Evolutionary conservation across 768 basidiomycete species (phyloP), one percentile per base, ranked within the genome.

Genomic region (Leccinum obscurum): DNA sequence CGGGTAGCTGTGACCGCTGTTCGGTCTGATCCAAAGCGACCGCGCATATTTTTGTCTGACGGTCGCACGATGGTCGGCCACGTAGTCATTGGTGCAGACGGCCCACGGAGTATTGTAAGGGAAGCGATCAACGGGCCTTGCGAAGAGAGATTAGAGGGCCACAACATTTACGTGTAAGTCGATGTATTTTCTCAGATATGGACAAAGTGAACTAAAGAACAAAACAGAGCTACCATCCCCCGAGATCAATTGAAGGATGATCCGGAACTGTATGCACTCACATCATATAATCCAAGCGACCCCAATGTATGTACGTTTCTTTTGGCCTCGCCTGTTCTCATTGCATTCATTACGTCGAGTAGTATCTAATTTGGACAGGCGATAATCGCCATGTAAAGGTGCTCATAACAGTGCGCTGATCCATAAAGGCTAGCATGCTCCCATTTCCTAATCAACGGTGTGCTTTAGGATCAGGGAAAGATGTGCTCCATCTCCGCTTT

Each of bases 21-120:
- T 10, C 67, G 69, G 17, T 62, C 75, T 9, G 72, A 77, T 15
- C 63, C 73, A 30, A 58, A 58, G 30, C 61, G 61, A 2, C 70
- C 72, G 3, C 67, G 72, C 5, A 72, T 80, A 3, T 67, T 70
- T 3, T 65, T 80, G 17, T 77, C 77, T 14, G 76, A 72, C 49
- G 85, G 85, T 24, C 79, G 82, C 54, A 71, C 69, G 9, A 60
- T 86, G 20, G 56, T 65, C 4, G 82, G 81, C 5, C 85, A 88
- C 66, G 71, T 87, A 35, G 72, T 88, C 53, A 78, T 88, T 17
- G 86, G 83, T 28, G 86, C 87, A 3, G 87, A 89, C 68, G 87
- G 88, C 13, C 77, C 79, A 55, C 70, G 75, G 34, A 85, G 85
- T 44, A 44, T 80, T 13, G 74, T 79, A 32, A 71, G 72, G 20